Conservation (phyloP, 1,284 basidiomycete genomes). For the Phylloboletellus chloephorus region DNA sequence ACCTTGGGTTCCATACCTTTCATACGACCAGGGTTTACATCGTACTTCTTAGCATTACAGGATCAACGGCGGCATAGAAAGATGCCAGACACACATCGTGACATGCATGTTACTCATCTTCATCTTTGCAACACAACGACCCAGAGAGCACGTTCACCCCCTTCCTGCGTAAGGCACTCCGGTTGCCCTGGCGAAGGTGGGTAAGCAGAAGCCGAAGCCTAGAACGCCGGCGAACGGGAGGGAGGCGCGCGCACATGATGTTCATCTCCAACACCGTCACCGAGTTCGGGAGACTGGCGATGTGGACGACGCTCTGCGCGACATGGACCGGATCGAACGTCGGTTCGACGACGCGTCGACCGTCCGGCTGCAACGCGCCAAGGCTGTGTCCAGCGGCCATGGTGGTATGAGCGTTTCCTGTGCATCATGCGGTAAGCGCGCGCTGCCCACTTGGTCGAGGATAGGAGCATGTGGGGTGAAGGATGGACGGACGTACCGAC, state of each 20-base stretch:
- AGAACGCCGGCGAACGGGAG: too few relatives aligned
- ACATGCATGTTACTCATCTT: background rate
- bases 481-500: conserved; percentile 46
- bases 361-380: conserved; percentile 67
- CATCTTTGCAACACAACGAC: background rate
- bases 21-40: too few relatives aligned
- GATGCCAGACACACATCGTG: background rate
- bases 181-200: conserved; percentile 40
- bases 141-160: conserved; percentile 35
- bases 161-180: conserved; percentile 59
- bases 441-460: background rate
- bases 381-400: conserved; percentile 44
- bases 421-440: background rate
- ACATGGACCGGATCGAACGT: conserved; percentile 68
- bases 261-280: conserved; percentile 69
- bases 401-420: conserved; percentile 61
- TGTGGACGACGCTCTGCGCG: conserved; percentile 63
- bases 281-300: conserved; percentile 61
- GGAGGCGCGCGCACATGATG: conserved; percentile 56
- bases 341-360: conserved; percentile 53
- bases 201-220: too few relatives aligned
- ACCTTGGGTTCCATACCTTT: background rate
- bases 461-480: background rate
- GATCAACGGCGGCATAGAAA: background rate
- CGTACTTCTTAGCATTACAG: background rate